Base-by-base conservation (phyloP, 257 asterid genomes). In the Solanum microdontum region DNA sequence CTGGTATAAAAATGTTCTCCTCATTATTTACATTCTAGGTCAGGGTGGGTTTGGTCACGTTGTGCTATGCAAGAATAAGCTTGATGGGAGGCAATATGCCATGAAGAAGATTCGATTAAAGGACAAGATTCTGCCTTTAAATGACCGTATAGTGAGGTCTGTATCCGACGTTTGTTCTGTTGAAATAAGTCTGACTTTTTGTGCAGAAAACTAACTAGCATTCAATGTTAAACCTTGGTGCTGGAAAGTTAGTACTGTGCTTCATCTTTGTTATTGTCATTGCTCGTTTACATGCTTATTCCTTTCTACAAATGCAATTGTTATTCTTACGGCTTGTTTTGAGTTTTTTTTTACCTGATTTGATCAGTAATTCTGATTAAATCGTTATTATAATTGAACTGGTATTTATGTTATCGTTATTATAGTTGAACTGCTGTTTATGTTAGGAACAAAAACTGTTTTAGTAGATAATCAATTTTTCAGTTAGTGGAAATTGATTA, bases 21-120 rank as follows among this genome's bases (percentile, higher is more conserved):
- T 84, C 86, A 82, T 48, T 43, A 11, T 80, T 84, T 82, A 79
- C 90, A 85, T 89, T 83, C 83, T 92, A 96, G 99, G 99, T 85
- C 99, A 92, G 87, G 99, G 99, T 88, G 99, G 99, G 86, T 97
- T 95, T 92, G 99, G 99, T 88, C 98, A 93, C 64, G 99, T 97
- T 85, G 96, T 97, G 89, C 89, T 97, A 83, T 97, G 99, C 94
- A 95, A 94, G 94, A 97, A 97, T 93, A 97, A 97, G 94, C 91
- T 95, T 84, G 99, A 97, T 89, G 99, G 99, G 77, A 90, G 99
- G 86, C 99, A 97, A 84, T 97, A 97, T 91, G 99, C 99, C 84
- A 94, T 97, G 88, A 97, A 97, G 95, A 95, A 95, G 93, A 97
- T 97, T 87, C 97, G 90, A 26, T 91, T 97, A 77, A 97, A 97